Percentiles rank a stretch among this genome's conserved stretches.
These are phyloP conservation scores for Gymnopilus junonius DNA, from an alignment of 768 basidiomycete genomes.

Conservation along the genomic window DNA sequence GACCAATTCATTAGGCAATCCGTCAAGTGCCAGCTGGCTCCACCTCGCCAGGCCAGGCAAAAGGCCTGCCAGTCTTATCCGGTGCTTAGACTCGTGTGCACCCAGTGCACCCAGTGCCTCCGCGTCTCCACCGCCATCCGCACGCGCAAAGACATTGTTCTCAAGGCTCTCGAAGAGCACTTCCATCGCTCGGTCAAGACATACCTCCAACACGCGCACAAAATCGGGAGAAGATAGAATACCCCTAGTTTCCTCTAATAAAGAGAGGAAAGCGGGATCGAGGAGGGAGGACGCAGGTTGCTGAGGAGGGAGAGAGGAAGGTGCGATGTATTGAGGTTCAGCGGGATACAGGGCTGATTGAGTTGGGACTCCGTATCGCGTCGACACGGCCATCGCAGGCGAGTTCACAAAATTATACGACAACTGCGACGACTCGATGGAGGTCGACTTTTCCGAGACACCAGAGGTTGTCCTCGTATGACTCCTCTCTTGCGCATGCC, in stretches of 20 bases:
- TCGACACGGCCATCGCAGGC: conserved; percentile 23
- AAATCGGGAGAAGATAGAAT: conserved; percentile 75
- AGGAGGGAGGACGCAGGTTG: conserved; percentile 33
- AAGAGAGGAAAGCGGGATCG: conserved; percentile 56
- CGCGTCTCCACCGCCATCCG: conserved; percentile 9
- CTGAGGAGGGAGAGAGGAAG: conserved; percentile 21
- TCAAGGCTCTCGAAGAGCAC: conserved; percentile 68
- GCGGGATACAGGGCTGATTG: too few relatives aligned
- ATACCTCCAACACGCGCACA: conserved; percentile 67
- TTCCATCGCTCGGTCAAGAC: conserved; percentile 70
- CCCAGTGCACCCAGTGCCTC: too few relatives aligned
- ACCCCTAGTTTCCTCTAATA: conserved; percentile 71
- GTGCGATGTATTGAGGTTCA: conserved; percentile 10
- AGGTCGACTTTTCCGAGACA: conserved; percentile 24
- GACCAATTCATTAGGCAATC: conserved; percentile 78
- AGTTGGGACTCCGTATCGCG: too few relatives aligned
- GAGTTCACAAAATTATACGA: conserved; percentile 35
- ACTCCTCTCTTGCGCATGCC: conserved; percentile 3
- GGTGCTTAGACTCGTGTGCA: conserved; percentile 41
- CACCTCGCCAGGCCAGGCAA: conserved; percentile 82
- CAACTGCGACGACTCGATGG: conserved; percentile 32
- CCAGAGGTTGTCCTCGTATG: conserved; percentile 3
- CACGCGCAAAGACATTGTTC: conserved; percentile 56
- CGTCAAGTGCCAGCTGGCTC: conserved; percentile 70
- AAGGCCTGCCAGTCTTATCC: conserved; percentile 76